phyloP scores from a whole-genome alignment of 768 basidiomycete genomes.

The Crassisporium funariophilum region DNA sequence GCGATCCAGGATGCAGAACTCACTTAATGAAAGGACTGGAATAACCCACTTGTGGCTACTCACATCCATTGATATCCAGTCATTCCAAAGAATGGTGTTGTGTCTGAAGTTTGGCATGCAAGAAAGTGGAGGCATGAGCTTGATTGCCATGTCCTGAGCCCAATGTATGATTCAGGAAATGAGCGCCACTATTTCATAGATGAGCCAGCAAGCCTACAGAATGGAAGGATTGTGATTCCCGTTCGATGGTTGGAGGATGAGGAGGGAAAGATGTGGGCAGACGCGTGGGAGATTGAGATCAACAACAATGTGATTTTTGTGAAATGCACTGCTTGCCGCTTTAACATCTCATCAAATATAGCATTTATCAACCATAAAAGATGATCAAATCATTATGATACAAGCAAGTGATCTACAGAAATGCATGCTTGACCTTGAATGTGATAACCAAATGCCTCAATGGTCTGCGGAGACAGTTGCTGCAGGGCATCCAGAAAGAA shows the following conservation, averaged over 20 bases:
- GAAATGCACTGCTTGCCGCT: no score
- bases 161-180: background rate
- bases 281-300: background rate
- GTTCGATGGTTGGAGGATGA: background rate
- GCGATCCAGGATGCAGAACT: background rate
- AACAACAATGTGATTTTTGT: no score
- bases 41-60: slow-evolving; percentile 18
- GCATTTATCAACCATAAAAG: no score
- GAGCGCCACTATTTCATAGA: background rate
- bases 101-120: slow-evolving; percentile 24
- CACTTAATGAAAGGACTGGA: slow-evolving; percentile 18
- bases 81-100: slow-evolving; percentile 16
- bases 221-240: background rate
- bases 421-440: no score
- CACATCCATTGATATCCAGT: slow-evolving; percentile 24
- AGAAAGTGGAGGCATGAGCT: slow-evolving; percentile 16
- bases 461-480: no score
- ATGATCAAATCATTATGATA: no score
- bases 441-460: no score
- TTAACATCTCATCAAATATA: no score
- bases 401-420: no score
- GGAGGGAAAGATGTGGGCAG: background rate
- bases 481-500: no score
- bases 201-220: background rate
- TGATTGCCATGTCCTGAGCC: slow-evolving; percentile 1